Evolutionary conservation across 148 eudicot species (phyloP).

Genomic region (Dianthus caryophyllus): DNA sequence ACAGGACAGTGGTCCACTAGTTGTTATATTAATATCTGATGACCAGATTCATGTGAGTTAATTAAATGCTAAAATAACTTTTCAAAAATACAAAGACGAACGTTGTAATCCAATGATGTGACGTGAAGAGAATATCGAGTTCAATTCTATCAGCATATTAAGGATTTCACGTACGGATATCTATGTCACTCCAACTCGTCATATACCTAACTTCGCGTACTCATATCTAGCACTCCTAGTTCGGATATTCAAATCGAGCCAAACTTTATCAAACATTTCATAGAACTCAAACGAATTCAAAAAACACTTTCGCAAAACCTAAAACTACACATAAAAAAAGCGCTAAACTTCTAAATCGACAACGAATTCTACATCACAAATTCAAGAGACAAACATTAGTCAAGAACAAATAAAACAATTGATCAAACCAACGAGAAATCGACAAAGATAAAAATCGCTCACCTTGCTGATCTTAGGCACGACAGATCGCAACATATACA

Average conservation of each 20-base stretch:
- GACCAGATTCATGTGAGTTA: conserved; percentile 71
- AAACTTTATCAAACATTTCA: no score
- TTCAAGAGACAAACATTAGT: conserved; percentile 26
- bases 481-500: conserved; percentile 82
- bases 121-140: conserved; percentile 21
- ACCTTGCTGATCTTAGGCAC: conserved; percentile 99
- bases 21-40: conserved; percentile 34
- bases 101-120: conserved; percentile 34
- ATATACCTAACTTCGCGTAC: no score
- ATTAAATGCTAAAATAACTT: conserved; percentile 58
- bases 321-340: no score
- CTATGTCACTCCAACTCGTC: no score
- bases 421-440: conserved; percentile 15
- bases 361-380: conserved; percentile 20
- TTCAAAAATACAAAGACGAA: conserved; percentile 23
- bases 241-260: no score
- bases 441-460: conserved; percentile 26
- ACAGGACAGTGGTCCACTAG: conserved; percentile 29
- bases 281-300: no score
- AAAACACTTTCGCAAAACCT: no score
- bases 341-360: no score
- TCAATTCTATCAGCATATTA: conserved; percentile 7
- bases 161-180: background rate
- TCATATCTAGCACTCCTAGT: no score
- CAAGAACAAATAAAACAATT: conserved; percentile 17